These are phyloP conservation scores for Oryza officinalis DNA, from an alignment of 176 grass and related monocot species.

Conservation along the genomic window DNA sequence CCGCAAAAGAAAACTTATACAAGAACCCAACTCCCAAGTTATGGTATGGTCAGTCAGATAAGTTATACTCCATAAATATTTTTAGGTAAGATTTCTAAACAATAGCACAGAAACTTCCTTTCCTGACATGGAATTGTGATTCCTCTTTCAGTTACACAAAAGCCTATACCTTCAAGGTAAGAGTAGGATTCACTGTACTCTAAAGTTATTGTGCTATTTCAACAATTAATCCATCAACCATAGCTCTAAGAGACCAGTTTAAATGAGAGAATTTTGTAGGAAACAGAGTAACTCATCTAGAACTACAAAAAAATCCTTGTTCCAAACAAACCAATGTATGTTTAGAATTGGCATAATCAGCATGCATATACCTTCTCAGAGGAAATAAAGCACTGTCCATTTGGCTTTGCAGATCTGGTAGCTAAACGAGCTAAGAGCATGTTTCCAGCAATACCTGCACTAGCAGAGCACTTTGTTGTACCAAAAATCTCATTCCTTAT, in stretches of 20 bases:
- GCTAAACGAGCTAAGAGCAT: conserved; percentile 86
- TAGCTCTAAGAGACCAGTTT: background rate
- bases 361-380: conserved; percentile 65
- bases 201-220: background rate
- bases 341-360: background rate
- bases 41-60: background rate
- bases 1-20: no score
- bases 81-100: background rate
- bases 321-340: conserved; percentile 18
- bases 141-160: conserved; percentile 7
- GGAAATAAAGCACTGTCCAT: conserved; percentile 83
- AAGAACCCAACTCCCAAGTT: background rate
- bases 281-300: background rate
- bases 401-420: conserved; percentile 90
- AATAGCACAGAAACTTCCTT: background rate
- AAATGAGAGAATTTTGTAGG: background rate
- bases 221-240: conserved; percentile 6
- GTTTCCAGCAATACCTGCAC: conserved; percentile 89
- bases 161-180: background rate
- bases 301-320: background rate
- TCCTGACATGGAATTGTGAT: background rate
- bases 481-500: conserved; percentile 77
- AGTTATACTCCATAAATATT: background rate
- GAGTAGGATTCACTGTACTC: background rate
- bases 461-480: conserved; percentile 83